Evolutionary conservation across 2,329 filamentous ascomycete genomes (phyloP), one percentile per base, ranked within the genome.

Genomic region (Colletotrichum gigasporum): DNA sequence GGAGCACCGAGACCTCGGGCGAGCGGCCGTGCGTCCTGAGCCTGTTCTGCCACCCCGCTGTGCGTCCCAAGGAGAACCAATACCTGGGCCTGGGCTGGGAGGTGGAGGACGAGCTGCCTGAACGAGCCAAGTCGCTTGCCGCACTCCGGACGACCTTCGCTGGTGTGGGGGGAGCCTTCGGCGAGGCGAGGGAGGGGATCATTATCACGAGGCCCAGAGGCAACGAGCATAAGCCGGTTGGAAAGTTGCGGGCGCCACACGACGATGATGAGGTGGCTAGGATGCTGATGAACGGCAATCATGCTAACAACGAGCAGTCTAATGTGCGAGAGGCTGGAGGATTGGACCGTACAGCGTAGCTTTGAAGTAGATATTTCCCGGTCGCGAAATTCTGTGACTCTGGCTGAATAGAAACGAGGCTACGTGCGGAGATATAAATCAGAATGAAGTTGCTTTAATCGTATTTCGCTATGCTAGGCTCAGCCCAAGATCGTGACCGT

Each of bases 31-130:
- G 47, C 11, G 30, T 50, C 10, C 47, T 35, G 0, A 34, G 26
- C 30, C n/a, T 50, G n/a, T 50, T 50, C 47, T 32, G 26, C 47
- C 47, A 50, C 20, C 47, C 47, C 11, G 47, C 47, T 12, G 47
- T 50, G 16, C 16, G 47, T 2, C 28, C 47, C 47, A 50, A 50
- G 47, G 47, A 50, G 30, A 50, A 50, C 18, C 10, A 26, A 6
- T 18, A 32, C 6, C 22, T 50, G 4, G 28, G 10, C 6, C 47
- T 50, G 6, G 34, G 47, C 47, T 50, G 47, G 28, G 47, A 50
- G 16, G 30, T 20, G 16, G 47, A 50, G 20, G 47, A 50, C 30
- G 26, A 50, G 30, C 47, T 50, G 4, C 30, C 47, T 26, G 47
- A 50, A 18, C 47, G 47, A 14, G 26, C 18, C 5, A 50, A 35